Conservation (phyloP, 495 filamentous ascomycete genomes). For the Xylaria longipes region DNA sequence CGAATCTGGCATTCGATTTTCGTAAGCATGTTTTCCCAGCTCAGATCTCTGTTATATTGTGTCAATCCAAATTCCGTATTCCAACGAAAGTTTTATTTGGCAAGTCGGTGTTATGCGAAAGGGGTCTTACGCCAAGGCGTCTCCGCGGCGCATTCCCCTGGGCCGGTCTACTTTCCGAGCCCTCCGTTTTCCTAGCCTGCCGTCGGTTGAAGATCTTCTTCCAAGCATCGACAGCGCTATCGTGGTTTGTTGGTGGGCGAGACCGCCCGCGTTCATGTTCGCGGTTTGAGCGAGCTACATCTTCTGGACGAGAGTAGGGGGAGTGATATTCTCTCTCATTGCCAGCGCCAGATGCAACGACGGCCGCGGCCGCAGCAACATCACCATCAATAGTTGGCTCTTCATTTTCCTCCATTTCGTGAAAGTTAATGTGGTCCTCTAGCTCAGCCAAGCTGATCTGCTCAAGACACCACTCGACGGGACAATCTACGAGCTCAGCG, state of each 20-base stretch:
- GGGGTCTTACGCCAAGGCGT: conserved; percentile 22
- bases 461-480: conserved; percentile 75
- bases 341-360: not conserved
- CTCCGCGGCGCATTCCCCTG: conserved; percentile 41
- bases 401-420: conserved; percentile 64
- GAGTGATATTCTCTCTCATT: conserved; percentile 20
- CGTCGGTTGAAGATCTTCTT: conserved; percentile 21
- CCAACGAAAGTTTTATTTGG: not conserved
- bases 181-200: conserved; percentile 16
- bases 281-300: conserved; percentile 16
- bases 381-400: conserved; percentile 25
- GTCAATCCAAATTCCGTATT: not conserved
- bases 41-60: conserved; percentile 57
- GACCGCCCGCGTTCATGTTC: conserved; percentile 11
- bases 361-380: conserved; percentile 9
- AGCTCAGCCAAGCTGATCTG: conserved; percentile 64
- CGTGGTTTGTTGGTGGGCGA: not conserved
- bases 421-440: conserved; percentile 76
- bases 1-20: conserved; percentile 87
- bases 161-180: conserved; percentile 1
- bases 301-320: conserved; percentile 31
- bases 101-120: not conserved
- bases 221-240: conserved; percentile 17
- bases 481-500: conserved; percentile 64
- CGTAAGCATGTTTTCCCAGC: conserved; percentile 84